phyloP scores from a whole-genome alignment of 176 grass and related monocot species.

The Aegilops umbellulata region DNA sequence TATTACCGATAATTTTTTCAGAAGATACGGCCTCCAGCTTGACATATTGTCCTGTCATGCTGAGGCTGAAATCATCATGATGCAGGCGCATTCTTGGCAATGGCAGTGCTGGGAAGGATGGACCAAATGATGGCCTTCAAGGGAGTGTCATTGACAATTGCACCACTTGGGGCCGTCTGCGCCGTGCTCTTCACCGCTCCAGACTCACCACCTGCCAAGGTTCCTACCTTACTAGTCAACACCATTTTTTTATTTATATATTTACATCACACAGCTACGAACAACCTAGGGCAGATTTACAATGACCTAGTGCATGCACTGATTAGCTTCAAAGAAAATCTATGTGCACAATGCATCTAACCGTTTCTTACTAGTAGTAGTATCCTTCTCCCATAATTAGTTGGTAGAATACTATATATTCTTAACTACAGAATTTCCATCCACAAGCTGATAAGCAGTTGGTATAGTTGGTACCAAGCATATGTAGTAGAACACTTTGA shows the following conservation, averaged over 20 bases:
- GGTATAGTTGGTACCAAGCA: background rate
- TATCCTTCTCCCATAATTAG: no score
- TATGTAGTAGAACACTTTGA: background rate
- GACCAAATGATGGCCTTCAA: conserved; percentile 76
- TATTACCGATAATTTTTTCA: background rate
- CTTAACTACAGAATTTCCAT: background rate
- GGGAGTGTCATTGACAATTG: conserved; percentile 71
- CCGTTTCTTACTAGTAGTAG: background rate
- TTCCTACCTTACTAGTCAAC: background rate
- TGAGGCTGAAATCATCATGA: background rate
- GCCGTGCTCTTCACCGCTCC: conserved; percentile 76
- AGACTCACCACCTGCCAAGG: conserved; percentile 66
- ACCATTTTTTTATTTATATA: background rate
- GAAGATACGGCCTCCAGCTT: background rate
- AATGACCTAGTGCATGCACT: background rate
- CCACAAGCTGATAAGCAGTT: background rate
- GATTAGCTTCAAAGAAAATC: background rate
- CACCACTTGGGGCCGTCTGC: conserved; percentile 84
- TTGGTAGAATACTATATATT: background rate
- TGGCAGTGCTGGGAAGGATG: conserved; percentile 73
- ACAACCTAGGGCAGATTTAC: background rate
- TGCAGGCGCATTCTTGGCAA: conserved; percentile 85
- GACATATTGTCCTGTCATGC: background rate
- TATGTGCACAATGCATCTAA: background rate
- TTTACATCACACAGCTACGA: background rate